phyloP scores from a whole-genome alignment of 257 asterid species.

The Solanum bulbocastanum region DNA sequence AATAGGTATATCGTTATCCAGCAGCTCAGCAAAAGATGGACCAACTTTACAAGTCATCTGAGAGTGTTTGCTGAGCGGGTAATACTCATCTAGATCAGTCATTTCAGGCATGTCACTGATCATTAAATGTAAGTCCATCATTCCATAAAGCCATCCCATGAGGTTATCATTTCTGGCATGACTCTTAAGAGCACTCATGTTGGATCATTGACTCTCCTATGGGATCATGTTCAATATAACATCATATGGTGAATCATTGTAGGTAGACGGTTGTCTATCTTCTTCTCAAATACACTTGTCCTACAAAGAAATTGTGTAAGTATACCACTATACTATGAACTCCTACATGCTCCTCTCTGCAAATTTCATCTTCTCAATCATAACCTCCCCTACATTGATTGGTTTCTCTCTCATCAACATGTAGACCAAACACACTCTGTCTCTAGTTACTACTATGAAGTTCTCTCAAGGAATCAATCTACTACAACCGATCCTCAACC shows the following conservation, averaged over 20 bases:
- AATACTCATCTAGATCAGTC: background rate
- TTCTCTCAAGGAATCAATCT: background rate
- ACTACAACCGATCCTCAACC: background rate
- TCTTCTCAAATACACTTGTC: background rate
- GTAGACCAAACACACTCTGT: background rate
- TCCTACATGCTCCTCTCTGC: background rate
- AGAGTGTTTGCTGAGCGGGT: background rate
- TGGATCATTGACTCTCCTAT: too few species aligned
- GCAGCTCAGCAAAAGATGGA: background rate
- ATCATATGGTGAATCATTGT: background rate
- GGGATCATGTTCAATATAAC: background rate
- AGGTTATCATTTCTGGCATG: background rate
- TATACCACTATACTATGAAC: background rate
- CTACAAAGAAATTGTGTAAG: too few species aligned
- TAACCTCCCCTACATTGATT: too few species aligned
- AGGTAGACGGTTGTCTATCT: background rate
- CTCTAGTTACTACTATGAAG: background rate
- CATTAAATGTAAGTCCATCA: background rate
- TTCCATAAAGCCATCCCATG: background rate
- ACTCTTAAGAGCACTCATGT: too few species aligned
- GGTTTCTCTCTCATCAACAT: too few species aligned
- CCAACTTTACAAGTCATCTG: background rate
- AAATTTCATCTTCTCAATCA: background rate
- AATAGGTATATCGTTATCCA: background rate
- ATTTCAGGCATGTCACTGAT: background rate